Evolutionary conservation across 148 eudicot genomes (phyloP), one percentile per base, ranked within the genome.

Genomic region (Nepenthes mirabilis): DNA sequence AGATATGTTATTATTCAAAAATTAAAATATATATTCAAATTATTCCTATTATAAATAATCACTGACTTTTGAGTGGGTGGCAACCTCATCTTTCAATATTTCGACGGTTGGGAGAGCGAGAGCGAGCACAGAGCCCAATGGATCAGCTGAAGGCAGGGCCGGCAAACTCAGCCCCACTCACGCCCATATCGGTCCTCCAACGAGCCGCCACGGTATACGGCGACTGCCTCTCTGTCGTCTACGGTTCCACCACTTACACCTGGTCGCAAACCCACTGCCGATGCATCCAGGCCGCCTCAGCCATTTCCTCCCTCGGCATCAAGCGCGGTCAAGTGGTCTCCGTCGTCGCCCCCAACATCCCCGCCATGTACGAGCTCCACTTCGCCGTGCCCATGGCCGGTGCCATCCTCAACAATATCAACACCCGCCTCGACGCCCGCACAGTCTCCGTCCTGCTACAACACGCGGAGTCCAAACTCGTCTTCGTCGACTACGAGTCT

Each of bases 381-480:
- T 89, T 86, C 54, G 87, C 90, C 13, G 77, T 83, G 9, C 94
- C 94, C 4, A 83, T 85, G 87, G 49, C 86, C 14, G 94, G 86
- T 13, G 76, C 83, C 0, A 37, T 79, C 4, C 77, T 82, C 45
- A 82, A 82, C 53, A 73, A 64, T 65, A 56, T 82, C 52, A 82
- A 82, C 33, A 82, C 76, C 55, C 83, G 86, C 14, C 83, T 82
- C 33, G 74, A 82, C 55, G 58, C 80, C 35, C 80, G 67, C 47
- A 71, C 77, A 0, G 36, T 82, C 56, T 70, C 83, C 34, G 68
- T 76, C 54, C 65, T 79, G 58, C 72, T 82, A 36, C 62, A 47
- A 0, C 86, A 82, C 59, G 53, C 78, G 51, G 69, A 69, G 13
- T 58, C 86, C 1, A 63, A 56, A 47, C 70, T 71, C 14, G 53